These are phyloP conservation scores for Daldinia childiae DNA, from an alignment of 495 filamentous ascomycete genomes.

Conservation along the genomic window DNA sequence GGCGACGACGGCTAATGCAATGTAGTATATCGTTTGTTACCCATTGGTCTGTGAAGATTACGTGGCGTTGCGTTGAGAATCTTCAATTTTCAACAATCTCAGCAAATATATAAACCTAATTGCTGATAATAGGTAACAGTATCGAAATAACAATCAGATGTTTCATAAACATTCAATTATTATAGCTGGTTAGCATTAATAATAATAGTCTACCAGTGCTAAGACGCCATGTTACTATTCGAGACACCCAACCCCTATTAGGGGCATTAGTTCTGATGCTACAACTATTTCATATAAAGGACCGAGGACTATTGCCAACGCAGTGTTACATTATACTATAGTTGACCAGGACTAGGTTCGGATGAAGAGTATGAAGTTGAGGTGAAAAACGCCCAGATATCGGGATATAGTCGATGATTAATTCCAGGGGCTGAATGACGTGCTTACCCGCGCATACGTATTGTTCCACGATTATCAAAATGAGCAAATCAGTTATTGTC, in stretches of 20 bases:
- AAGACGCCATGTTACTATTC: background rate
- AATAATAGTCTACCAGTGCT: background rate
- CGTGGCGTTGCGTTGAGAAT: too few species aligned
- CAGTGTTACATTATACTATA: background rate
- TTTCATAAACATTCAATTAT: too few species aligned
- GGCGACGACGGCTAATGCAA: too few species aligned
- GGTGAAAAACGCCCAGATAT: background rate
- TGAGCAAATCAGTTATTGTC: constrained; percentile 18
- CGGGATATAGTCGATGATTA: constrained; percentile 19
- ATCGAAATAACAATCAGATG: too few species aligned
- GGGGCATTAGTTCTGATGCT: background rate
- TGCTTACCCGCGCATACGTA: constrained; percentile 23
- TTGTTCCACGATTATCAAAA: constrained; percentile 16
- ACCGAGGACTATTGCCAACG: background rate
- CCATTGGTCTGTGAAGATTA: too few species aligned
- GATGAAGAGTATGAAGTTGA: background rate
- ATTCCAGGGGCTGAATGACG: constrained; percentile 38
- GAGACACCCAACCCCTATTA: background rate
- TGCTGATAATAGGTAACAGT: too few species aligned
- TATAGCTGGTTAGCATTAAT: too few species aligned
- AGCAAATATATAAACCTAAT: too few species aligned
- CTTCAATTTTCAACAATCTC: too few species aligned
- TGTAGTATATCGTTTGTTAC: too few species aligned
- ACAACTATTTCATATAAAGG: background rate
- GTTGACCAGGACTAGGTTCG: background rate